Evolutionary conservation across 805 yeast genomes (phyloP).

Genomic region (Pichia insulana): DNA sequence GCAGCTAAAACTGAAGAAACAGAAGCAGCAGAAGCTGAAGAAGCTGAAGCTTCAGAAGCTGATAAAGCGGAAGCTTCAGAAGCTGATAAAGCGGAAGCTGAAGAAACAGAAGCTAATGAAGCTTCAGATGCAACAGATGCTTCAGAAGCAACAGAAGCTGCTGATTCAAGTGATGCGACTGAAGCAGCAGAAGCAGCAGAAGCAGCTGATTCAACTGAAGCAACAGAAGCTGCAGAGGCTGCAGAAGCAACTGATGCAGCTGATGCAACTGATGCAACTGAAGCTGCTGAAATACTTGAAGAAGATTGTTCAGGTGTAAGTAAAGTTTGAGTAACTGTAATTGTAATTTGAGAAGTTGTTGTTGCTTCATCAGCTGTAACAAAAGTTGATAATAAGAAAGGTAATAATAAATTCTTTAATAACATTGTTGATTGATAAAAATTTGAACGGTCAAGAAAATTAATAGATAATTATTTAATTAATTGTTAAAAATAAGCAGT

Average conservation of each 20-base stretch:
- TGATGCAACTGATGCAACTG: constrained; percentile 33
- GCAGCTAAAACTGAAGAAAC: constrained; percentile 13
- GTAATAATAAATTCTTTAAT: constrained; percentile 20
- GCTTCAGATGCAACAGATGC: constrained; percentile 17
- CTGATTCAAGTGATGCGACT: constrained; percentile 16
- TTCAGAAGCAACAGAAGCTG: constrained; percentile 17
- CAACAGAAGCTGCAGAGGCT: constrained; percentile 19
- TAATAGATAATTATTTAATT: too few relatives aligned
- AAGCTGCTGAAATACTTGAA: constrained; percentile 17
- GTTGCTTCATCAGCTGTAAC: constrained; percentile 26
- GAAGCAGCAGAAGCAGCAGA: constrained; percentile 11
- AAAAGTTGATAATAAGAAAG: constrained; percentile 18
- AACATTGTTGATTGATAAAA: constrained; percentile 15
- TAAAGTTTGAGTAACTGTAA: constrained; percentile 39
- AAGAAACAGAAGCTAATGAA: constrained; percentile 15
- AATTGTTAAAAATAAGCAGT: too few relatives aligned
- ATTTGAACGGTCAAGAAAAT: background rate
- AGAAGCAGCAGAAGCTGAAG: constrained; percentile 9
- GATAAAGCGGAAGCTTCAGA: constrained; percentile 16
- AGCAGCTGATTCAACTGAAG: constrained; percentile 15
- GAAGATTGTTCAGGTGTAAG: constrained; percentile 39
- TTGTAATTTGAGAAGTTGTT: constrained; percentile 35
- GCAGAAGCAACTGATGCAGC: constrained; percentile 16
- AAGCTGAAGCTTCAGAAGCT: constrained; percentile 13
- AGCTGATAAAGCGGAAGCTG: constrained; percentile 12